Percentiles rank a stretch among this genome's conserved stretches.
Evolutionary conservation across 495 filamentous ascomycete genomes (phyloP).

Genomic region (Aspergillus homomorphus): DNA sequence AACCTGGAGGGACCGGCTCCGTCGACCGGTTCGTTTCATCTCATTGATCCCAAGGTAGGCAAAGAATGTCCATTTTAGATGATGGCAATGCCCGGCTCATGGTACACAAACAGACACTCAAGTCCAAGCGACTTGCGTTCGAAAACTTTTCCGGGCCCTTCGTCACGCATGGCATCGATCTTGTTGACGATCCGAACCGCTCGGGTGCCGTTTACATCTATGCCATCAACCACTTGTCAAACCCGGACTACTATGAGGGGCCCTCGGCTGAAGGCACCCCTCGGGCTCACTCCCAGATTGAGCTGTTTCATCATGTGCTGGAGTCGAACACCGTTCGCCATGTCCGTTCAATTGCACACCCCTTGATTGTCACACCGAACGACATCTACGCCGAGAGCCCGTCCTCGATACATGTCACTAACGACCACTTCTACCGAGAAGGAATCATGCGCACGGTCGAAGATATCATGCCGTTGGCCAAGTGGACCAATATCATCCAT

Average conservation of each 20-base stretch:
- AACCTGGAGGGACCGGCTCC: slow-evolving; percentile 36
- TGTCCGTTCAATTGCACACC: slow-evolving; percentile 43
- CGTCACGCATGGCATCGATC: slow-evolving; percentile 59
- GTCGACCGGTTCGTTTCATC: slow-evolving; percentile 47
- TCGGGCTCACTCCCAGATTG: slow-evolving; percentile 51
- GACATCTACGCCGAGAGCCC: slow-evolving; percentile 52
- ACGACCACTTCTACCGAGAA: slow-evolving; percentile 55
- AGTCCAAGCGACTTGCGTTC: slow-evolving; percentile 44
- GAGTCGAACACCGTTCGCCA: slow-evolving; percentile 30
- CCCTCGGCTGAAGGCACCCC: slow-evolving; percentile 14
- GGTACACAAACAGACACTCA: slow-evolving; percentile 42
- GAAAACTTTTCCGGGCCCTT: slow-evolving; percentile 53
- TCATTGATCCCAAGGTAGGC: slow-evolving; percentile 54
- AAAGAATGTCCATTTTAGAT: not conserved
- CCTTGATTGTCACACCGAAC: slow-evolving; percentile 56
- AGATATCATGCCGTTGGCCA: slow-evolving; percentile 34
- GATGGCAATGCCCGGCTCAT: slow-evolving; percentile 5
- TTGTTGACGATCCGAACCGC: slow-evolving; percentile 45
- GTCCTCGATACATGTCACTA: slow-evolving; percentile 55
- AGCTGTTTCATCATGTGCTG: slow-evolving; percentile 56
- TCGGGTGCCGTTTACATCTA: slow-evolving; percentile 55
- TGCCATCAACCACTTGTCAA: slow-evolving; percentile 56
- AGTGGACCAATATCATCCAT: slow-evolving; percentile 39
- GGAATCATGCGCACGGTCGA: slow-evolving; percentile 45
- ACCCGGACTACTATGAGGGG: slow-evolving; percentile 31